Base-by-base conservation (phyloP, 352 stramenopile genomes). In the Pythium coloratum region DNA sequence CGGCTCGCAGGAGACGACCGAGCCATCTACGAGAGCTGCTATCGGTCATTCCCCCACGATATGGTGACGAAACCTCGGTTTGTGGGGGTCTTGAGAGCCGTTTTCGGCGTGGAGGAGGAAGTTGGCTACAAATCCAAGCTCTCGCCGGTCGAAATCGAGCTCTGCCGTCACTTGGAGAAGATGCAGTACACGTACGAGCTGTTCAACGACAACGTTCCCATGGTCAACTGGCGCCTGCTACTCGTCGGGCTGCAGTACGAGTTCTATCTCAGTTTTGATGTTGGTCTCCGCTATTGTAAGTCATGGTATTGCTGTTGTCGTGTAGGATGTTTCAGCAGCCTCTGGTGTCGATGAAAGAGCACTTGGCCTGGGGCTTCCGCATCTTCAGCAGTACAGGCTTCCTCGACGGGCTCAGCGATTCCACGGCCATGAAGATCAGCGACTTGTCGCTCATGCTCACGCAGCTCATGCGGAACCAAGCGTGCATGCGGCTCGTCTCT, bases 11-110 rank as follows among this genome's bases (percentile, higher is more conserved):
- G 85, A 1, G 70, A 89, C 59, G 81, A 88, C 33, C 81, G 77
- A 24, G 70, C 80, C 55, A 69, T 94, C 9, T 94, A 88, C 56
- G 83, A 94, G 68, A 72, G 66, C 59, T 91, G 90, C 38, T 82
- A 84, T 56, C 81, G 83, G 32, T 81, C 85, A 16, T 92, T 92
- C 54, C 83, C 83, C 2, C 81, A 89, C 32, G 72, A 88, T 8
- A 69, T 86, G 55, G 83, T 90, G 20, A 78, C 85, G 3, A 91
- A 92, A 64, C 72, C 83, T 20, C 80, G 85, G 6, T 88, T 94
- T 57, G 68, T 70, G 24, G 86, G 83, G 57, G 82, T 94, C n/a
- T 55, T 87, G 16, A 78, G 83, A n/a, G 69, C 68, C 50, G 74
- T 90, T 28, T 80, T 80, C 49, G 78, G 76, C 28, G 79, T 90